Base-by-base conservation (phyloP, 225 moss, liverwort and hornwort genomes). In the Bryum argenteum region DNA sequence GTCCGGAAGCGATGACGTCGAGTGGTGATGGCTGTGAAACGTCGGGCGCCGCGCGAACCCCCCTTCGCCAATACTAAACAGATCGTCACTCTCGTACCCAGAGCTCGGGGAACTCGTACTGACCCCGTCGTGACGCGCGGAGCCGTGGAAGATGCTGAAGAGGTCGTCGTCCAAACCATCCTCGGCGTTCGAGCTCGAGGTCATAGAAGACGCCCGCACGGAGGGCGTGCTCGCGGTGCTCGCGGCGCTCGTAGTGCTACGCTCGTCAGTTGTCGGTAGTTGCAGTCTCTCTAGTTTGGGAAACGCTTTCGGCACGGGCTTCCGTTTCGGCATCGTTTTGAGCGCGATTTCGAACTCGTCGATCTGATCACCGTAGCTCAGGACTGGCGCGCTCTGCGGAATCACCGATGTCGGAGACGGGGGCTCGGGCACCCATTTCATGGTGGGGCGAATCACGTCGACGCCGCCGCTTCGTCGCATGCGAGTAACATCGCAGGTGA, bases 51-150 rank as follows among this genome's bases (percentile, higher is more conserved):
- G 33, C 33, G 33, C 33, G 33, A 6, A 33, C 33, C 33, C 33
- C 33, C 33, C 76, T 51, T 83, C 80, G 51, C 77, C 67, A 10
- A 87, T 87, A 70, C 86, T 83, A 73, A 87, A 87, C 1, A 87
- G 80, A 33, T 87, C 86, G 59, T 83, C 83, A 58, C 87, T 87
- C 20, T 87, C 87, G 72, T 87, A 87, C 10, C 87, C 87, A 11
- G 75, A 71, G 60, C 8, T 48, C 71, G 42, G 17, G 19, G 20
- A 4, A 12, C 26, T 24, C 54, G 69, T 11, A 53, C 37, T 33
- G 11, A 8, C 28, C 79, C 77, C 18, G 56, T 80, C 77, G 44
- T 77, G 41, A 66, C 75, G 80, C 8, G 59, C 54, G 24, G 80
- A 87, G 21, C 78, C 80, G 64, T 83, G 87, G 70, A n/a, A 78